phyloP scores from a whole-genome alignment of 1,139 yeast genomes.

The Pneumocystis sp. region DNA sequence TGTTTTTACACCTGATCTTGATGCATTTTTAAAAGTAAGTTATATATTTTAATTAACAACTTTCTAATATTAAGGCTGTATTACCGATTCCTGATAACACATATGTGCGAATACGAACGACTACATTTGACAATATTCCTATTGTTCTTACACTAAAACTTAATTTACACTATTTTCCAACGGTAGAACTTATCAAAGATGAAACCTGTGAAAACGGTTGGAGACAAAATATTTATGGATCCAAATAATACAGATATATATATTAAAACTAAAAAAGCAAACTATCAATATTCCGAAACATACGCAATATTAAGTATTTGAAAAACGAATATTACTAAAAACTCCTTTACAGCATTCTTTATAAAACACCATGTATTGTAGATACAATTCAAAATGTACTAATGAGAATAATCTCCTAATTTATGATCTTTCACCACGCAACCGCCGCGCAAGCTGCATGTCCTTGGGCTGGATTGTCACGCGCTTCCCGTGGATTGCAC shows the following conservation, averaged over 20 bases:
- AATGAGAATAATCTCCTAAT: neutral
- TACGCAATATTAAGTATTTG: neutral
- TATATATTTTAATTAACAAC: neutral
- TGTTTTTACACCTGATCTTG: slow-evolving; percentile 51
- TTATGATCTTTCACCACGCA: slow-evolving; percentile 57
- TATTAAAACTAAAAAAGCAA: neutral
- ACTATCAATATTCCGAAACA: neutral
- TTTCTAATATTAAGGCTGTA: slow-evolving; percentile 28
- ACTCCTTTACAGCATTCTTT: neutral
- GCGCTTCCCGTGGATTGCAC: slow-evolving; percentile 99
- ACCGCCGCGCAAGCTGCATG: slow-evolving; percentile 97
- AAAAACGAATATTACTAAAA: neutral
- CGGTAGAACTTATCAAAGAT: slow-evolving; percentile 39
- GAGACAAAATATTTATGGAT: neutral
- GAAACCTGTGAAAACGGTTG: neutral
- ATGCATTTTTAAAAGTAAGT: slow-evolving; percentile 36
- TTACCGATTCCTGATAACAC: slow-evolving; percentile 59
- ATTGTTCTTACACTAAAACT: slow-evolving; percentile 75
- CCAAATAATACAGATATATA: neutral
- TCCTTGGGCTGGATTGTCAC: slow-evolving; percentile 99
- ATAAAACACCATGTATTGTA: neutral
- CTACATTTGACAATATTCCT: slow-evolving; percentile 74
- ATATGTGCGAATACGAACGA: slow-evolving; percentile 65
- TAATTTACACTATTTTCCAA: slow-evolving; percentile 82
- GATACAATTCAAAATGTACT: neutral